A percentile compares a stretch with the other conserved stretches of the same genome.
Conservation (phyloP, 768 basidiomycete genomes). For the Postia placenta region DNA sequence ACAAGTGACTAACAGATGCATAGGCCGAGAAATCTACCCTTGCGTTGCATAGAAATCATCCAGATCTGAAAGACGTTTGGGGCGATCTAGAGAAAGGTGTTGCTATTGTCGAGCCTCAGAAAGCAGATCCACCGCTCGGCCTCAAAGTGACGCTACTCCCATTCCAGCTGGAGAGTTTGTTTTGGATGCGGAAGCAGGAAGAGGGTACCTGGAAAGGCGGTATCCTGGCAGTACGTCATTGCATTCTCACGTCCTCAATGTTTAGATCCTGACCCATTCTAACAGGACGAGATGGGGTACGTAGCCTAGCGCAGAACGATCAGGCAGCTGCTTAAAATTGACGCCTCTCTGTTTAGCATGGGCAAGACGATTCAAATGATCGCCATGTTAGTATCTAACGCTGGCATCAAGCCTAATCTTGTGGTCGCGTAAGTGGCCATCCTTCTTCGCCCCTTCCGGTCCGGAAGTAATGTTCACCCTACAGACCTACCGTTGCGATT, state of each 20-base stretch:
- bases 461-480: background rate
- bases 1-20: constrained; percentile 8
- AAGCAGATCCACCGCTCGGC: constrained; percentile 74
- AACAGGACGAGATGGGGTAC: constrained; percentile 88
- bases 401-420: constrained; percentile 68
- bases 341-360: constrained; percentile 49
- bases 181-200: constrained; percentile 96
- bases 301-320: too few species aligned
- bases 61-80: constrained; percentile 82
- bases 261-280: background rate
- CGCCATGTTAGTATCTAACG: constrained; percentile 75
- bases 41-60: constrained; percentile 62
- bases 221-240: constrained; percentile 67
- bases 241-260: background rate
- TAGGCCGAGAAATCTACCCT: constrained; percentile 71
- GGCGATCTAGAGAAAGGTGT: constrained; percentile 70
- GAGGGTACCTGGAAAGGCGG: constrained; percentile 83
- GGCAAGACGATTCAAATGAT: constrained; percentile 98
- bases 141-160: constrained; percentile 84
- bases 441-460: background rate
- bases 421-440: constrained; percentile 74
- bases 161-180: constrained; percentile 92
- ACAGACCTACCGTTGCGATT: constrained; percentile 46
- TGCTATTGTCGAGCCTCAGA: constrained; percentile 54
- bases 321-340: too few species aligned